These are phyloP conservation scores for Senna siamea DNA, from an alignment of 306 rosid species.

Conservation along the genomic window DNA sequence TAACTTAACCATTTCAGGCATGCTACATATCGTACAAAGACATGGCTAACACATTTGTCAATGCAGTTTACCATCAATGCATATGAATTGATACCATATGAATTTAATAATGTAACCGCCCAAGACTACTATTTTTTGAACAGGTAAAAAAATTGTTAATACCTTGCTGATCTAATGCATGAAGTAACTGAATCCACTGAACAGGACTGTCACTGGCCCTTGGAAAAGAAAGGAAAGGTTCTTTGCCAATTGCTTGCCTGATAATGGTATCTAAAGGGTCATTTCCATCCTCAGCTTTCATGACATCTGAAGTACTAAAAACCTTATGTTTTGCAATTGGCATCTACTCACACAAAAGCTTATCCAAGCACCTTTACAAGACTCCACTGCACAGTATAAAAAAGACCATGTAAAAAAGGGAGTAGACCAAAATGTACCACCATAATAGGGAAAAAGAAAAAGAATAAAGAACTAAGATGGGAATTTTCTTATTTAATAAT, in stretches of 20 bases:
- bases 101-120: slow-evolving; percentile 3
- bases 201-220: slow-evolving; percentile 73
- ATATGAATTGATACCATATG: slow-evolving; percentile 20
- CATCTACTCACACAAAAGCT: slow-evolving; percentile 55
- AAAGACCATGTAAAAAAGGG: slow-evolving; percentile 24
- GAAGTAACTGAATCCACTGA: slow-evolving; percentile 85
- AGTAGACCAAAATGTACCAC: slow-evolving; percentile 10
- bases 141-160: slow-evolving; percentile 27
- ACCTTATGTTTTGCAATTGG: slow-evolving; percentile 61
- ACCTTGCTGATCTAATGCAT: slow-evolving; percentile 96
- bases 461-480: neutral
- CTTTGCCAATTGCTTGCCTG: slow-evolving; percentile 76
- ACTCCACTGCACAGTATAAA: slow-evolving; percentile 46
- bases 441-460: neutral
- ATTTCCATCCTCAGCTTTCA: slow-evolving; percentile 77
- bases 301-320: slow-evolving; percentile 54
- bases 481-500: slow-evolving; percentile 8
- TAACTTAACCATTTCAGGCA: slow-evolving; percentile 10
- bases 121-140: neutral
- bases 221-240: slow-evolving; percentile 73
- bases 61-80: slow-evolving; percentile 17
- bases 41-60: slow-evolving; percentile 20
- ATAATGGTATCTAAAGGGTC: slow-evolving; percentile 76
- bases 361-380: slow-evolving; percentile 36
- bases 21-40: slow-evolving; percentile 16